Evolutionary conservation across 139 green algal species (phyloP), one percentile per base, ranked within the genome.

Genomic region (Chlamydomonas asymmetrica): DNA sequence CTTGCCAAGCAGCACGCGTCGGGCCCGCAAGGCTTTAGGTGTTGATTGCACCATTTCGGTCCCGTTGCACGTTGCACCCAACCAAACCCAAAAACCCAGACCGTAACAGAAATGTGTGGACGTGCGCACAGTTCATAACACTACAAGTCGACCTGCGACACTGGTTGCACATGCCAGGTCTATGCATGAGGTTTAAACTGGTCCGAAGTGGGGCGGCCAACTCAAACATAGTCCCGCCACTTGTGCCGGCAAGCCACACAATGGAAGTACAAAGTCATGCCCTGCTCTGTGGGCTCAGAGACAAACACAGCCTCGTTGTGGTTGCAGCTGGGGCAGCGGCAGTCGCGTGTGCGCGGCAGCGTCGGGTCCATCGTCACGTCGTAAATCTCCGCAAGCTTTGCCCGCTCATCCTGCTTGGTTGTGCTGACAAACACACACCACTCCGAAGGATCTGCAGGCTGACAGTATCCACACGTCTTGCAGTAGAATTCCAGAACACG

Each of bases 241-340:
- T 89, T 80, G 56, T 96, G 83, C 10, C 73, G 73, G 73, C 93
- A 97, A 8, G 64, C 72, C 2, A 85, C 71, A 61, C 87, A 92
- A 62, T 90, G 85, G 75, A 97, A 94, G 83, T 94, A 97, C 25
- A 97, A 76, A 2, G 91, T 96, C 92, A 97, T 97, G 65, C 91
- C 93, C 79, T 88, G 69, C 71, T 96, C 92, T 35, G 89, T 94
- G 66, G 74, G 86, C 23, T 88, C 83, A 2, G 87, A 93, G 67
- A 96, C 93, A 80, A 94, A 97, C 0, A 97, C 93, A 0, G 92
- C 92, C 81, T 97, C 93, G 45, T 96, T 92, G 74, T 97, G 81
- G 13, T 80, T 63, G 82, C 93, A 97, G 3, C 70, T 40, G 0
- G 92, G 91, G 77, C 93, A 97, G 23, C 78, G 65, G 43, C 94